phyloP scores from a whole-genome alignment of 2,329 filamentous ascomycete species.

The Leptographium galeiforme region DNA sequence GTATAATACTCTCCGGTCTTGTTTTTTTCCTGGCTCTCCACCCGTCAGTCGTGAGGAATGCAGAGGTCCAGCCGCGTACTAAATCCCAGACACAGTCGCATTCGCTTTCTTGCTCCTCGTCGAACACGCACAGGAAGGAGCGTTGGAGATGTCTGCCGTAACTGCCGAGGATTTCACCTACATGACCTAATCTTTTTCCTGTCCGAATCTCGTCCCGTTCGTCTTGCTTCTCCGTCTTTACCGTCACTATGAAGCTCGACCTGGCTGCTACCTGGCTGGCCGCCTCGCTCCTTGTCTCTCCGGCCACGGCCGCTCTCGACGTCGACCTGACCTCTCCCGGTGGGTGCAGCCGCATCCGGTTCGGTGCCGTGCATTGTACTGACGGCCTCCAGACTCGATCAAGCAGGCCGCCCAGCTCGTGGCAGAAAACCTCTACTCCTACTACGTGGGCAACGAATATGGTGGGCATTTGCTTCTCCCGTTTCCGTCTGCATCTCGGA shows the following conservation, averaged over 20 bases:
- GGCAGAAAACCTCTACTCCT: conserved; percentile 34
- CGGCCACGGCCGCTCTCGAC: conserved; percentile 3
- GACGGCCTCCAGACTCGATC: conserved; percentile 26
- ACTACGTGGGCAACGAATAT: conserved; percentile 33
- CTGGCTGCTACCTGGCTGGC: not conserved
- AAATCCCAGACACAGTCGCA: too few relatives aligned
- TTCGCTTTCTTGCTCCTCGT: not conserved
- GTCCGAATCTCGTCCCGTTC: not conserved
- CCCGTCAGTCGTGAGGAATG: too few relatives aligned
- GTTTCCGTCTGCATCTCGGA: not conserved
- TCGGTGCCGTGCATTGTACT: not conserved
- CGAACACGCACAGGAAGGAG: not conserved
- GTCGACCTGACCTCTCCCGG: conserved; percentile 8
- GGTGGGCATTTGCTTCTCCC: conserved; percentile 1
- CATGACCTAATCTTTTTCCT: not conserved
- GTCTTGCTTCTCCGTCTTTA: not conserved
- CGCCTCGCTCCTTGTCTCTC: not conserved
- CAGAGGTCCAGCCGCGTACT: too few relatives aligned
- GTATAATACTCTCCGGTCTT: too few relatives aligned
- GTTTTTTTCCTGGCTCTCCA: too few relatives aligned
- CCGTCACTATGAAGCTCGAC: conserved; percentile 4
- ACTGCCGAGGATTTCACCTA: not conserved
- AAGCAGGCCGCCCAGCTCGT: conserved; percentile 28
- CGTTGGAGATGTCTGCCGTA: not conserved
- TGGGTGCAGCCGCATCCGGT: not conserved